Base-by-base conservation (phyloP, 805 yeast species). In the Tetrapisispora taiwanensis region DNA sequence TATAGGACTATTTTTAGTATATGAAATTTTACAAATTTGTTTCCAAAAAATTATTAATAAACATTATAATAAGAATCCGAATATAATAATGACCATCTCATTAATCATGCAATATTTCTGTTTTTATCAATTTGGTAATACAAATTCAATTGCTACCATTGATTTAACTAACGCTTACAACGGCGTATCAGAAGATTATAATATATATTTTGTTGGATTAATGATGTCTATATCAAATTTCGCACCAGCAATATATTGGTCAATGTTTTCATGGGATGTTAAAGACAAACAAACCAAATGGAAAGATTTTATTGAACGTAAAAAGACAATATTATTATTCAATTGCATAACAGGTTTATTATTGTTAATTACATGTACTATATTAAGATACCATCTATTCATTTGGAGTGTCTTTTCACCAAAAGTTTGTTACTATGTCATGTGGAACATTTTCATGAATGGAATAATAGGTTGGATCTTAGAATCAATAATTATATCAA, bases 381-480 rank as follows among this genome's bases (percentile, higher is more conserved):
- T 75, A 18, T 71, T 89, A 52, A 71, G 95, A 52, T 84, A 81
- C 56, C 98, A 92, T 61, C 69, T 92, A 45, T 92, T 92, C 59
- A 84, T 92, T 9, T 92, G 98, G 98, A 89, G 97, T 1, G 98
- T 92, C 7, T 92, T 92, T 66, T 84, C 95, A 42, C 98, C 98
- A 1, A 90, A 89, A 56, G 61, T 92, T 4, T 72, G 94, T 30
- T 92, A 82, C 59, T 80, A 81, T 51, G 76, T 78, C 1, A 79
- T 80, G 3, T 92, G 97, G 97, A 67, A 74, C 28, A 44, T 75
- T 4, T 66, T 77, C 37, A 67, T 79, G 70, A 63, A 62, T 53
- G 36, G 67, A 43, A 43, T 79, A 43, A 52, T 70, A 17, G 74
- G 71, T 30, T 60, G 66, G 47, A 26, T 59, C 7, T 28, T 65